A percentile compares a stretch with the other conserved stretches of the same genome.
phyloP scores from a whole-genome alignment of 2,329 filamentous ascomycete species.

The Botrytis sinoallii region DNA sequence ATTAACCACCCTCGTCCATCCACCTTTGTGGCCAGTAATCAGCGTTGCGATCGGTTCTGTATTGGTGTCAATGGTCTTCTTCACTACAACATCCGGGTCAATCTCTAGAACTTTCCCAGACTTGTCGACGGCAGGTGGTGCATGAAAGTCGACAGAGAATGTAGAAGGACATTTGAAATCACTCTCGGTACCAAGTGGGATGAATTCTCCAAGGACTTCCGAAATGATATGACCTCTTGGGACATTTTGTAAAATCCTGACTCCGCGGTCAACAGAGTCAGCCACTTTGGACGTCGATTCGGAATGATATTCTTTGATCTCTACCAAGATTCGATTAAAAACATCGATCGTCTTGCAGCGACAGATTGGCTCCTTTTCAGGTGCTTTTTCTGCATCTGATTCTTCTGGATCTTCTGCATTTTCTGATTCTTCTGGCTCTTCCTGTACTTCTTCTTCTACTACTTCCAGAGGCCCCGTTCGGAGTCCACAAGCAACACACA shows the following conservation, averaged over 20 bases:
- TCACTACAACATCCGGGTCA: neutral
- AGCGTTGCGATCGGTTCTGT: constrained; percentile 14
- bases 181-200: constrained; percentile 6
- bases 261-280: neutral
- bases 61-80: neutral
- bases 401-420: neutral
- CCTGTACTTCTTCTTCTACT: neutral
- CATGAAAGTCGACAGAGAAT: constrained; percentile 8
- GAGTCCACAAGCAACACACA: constrained; percentile 8
- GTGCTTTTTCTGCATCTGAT: neutral
- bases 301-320: constrained; percentile 2
- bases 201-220: constrained; percentile 15
- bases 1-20: constrained; percentile 17
- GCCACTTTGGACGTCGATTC: neutral
- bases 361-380: neutral
- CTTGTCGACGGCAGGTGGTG: constrained; percentile 6
- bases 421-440: neutral
- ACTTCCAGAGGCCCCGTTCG: neutral
- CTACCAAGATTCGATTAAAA: neutral
- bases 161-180: neutral
- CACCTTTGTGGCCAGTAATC: constrained; percentile 5
- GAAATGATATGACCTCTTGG: neutral
- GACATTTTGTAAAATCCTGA: neutral
- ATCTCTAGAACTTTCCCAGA: neutral
- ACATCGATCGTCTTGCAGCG: neutral